Percentiles rank a stretch among this genome's conserved stretches.
Evolutionary conservation across 108 stramenopile species (phyloP).

Genomic region (Nannochloropsis gaditana): DNA sequence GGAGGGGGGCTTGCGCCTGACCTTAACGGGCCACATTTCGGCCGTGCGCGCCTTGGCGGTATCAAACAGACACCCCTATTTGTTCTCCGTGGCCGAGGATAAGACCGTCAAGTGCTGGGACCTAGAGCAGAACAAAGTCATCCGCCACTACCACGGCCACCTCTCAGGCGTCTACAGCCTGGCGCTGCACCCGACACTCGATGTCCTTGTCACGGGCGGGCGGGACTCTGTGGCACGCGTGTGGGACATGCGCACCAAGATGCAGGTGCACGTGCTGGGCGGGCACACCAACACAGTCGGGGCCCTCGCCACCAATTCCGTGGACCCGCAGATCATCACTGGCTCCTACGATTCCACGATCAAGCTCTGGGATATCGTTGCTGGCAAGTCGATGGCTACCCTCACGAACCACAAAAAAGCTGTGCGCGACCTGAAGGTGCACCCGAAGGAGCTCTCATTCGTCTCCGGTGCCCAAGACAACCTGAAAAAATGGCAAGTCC

Average conservation of each 20-base stretch:
- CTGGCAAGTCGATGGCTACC: slow-evolving; percentile 90
- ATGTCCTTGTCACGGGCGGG: slow-evolving; percentile 96
- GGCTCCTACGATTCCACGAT: slow-evolving; percentile 94
- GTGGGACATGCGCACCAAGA: slow-evolving; percentile 98
- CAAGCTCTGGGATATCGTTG: slow-evolving; percentile 96
- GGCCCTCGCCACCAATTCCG: slow-evolving; percentile 72
- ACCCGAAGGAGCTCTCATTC: slow-evolving; percentile 84
- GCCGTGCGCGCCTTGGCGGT: slow-evolving; percentile 94
- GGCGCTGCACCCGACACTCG: slow-evolving; percentile 90
- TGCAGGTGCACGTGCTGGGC: slow-evolving; percentile 75
- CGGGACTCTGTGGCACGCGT: slow-evolving; percentile 89
- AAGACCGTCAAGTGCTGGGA: slow-evolving; percentile 99
- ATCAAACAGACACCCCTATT: slow-evolving; percentile 82
- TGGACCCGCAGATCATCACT: slow-evolving; percentile 81
- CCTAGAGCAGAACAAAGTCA: slow-evolving; percentile 96
- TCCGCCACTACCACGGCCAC: slow-evolving; percentile 98
- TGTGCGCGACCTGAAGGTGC: slow-evolving; percentile 70
- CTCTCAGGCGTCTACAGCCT: slow-evolving; percentile 85
- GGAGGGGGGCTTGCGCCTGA: slow-evolving; percentile 80
- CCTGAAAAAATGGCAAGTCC: slow-evolving; percentile 90
- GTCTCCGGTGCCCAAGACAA: slow-evolving; percentile 87
- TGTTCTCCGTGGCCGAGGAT: slow-evolving; percentile 95
- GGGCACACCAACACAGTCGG: slow-evolving; percentile 94
- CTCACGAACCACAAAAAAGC: slow-evolving; percentile 98
- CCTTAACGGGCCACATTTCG: slow-evolving; percentile 94